Base-by-base conservation (phyloP, 1,139 yeast species). In the Scheffersomyces lignicola region DNA sequence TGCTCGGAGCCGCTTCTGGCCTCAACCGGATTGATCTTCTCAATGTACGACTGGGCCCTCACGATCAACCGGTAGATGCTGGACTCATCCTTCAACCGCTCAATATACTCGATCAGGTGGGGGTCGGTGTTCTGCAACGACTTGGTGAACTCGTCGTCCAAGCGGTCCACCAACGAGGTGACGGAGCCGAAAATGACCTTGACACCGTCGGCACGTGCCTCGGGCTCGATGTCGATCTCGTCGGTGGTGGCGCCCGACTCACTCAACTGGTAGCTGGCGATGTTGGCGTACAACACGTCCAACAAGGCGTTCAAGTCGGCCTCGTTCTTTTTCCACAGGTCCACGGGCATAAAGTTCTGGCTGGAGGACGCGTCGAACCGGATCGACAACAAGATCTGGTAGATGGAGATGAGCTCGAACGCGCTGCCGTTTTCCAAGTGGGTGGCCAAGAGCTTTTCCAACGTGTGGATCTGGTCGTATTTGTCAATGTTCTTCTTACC, bases 401-500 rank as follows among this genome's bases (percentile, higher is more conserved):
- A 80, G 39, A 90, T 77, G 30, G 85, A 70, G 48, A 94, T 86
- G 47, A 73, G 70, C 65, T 92, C 95, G 61, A 87, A 92, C 21
- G 88, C 73, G 33, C 57, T 59, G 11, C 52, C 56, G 24, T 48
- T 35, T 5, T 45, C 31, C 24, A 43, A 41, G 32, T 50, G 47
- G 21, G 50, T 50, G 29, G 76, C 69, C 45, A 83, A 62, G 45
- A 88, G 72, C 30, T 70, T 69, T 62, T 86, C 96, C 56, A 92
- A 73, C 31, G 73, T 71, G 44, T 69, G 68, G 46, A 89, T 77
- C 62, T 92, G 96, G 59, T 86, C 96, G 42, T 60, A 65, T 49
- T 83, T 80, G 60, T 92, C 96, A 45, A 89, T 84, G 60, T 87
- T 88, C 74, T 88, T 92, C 71, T 90, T 90, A 71, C 98, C 98